Percentiles rank a stretch among this genome's conserved stretches.
Conservation (phyloP, 1,139 yeast genomes). For the Kodamaea derodonti region DNA sequence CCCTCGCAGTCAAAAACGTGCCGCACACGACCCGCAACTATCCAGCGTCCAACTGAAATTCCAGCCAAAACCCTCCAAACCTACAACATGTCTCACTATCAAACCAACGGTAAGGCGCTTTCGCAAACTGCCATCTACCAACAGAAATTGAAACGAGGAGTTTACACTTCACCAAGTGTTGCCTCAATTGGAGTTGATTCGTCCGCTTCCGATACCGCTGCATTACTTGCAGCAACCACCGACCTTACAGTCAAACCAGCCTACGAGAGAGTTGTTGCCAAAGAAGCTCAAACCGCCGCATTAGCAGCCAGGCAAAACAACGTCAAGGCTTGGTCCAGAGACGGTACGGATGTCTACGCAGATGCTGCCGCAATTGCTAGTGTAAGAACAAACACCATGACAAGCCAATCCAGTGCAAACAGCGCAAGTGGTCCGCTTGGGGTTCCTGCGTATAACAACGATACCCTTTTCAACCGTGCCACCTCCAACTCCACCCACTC, state of each 20-base stretch:
- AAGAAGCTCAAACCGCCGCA: conserved; percentile 67
- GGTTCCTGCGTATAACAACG: conserved; percentile 33
- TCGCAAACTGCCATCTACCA: conserved; percentile 74
- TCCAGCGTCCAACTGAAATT: neutral
- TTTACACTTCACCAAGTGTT: conserved; percentile 65
- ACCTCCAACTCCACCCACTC: conserved; percentile 39
- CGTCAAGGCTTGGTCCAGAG: conserved; percentile 44
- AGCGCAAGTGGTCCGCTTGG: conserved; percentile 23
- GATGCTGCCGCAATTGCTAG: conserved; percentile 40
- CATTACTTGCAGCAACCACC: conserved; percentile 64
- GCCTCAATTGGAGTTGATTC: conserved; percentile 68
- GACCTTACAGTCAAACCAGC: conserved; percentile 59
- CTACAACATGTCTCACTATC: conserved; percentile 53
- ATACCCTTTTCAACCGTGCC: conserved; percentile 40
- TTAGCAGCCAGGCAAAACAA: conserved; percentile 47
- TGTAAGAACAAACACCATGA: conserved; percentile 9
- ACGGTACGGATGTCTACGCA: conserved; percentile 40
- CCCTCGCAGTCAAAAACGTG: too few relatives aligned
- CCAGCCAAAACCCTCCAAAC: conserved; percentile 1
- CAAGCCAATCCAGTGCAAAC: conserved; percentile 11
- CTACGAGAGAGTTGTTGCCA: conserved; percentile 60
- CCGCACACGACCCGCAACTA: too few relatives aligned
- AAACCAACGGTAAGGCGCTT: conserved; percentile 63
- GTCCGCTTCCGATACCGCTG: conserved; percentile 73
- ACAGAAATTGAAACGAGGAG: conserved; percentile 73